Evolutionary conservation across 2,329 filamentous ascomycete species (phyloP), one percentile per base, ranked within the genome.

Genomic region (Aspergillus sp.): DNA sequence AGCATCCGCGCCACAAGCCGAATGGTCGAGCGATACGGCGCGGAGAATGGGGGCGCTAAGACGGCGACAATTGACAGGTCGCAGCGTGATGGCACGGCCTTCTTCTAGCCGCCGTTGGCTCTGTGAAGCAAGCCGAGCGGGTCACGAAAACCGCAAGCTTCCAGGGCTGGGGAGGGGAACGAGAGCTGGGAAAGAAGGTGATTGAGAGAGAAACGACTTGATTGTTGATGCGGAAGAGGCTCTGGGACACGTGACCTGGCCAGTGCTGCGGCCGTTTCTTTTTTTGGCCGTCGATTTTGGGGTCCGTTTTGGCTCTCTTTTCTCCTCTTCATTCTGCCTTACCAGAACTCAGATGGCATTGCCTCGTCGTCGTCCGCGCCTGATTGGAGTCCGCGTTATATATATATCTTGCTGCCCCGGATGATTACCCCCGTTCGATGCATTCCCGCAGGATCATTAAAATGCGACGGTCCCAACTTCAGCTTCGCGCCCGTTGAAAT

Each of bases 91-190:
- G 62, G 59, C 60, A 55, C 55, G 55, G 61, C 64, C 54, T 59
- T 51, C 24, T 50, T 56, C 61, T 70, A 68, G 60, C 66, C 70
- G 70, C 70, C 62, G 69, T 71, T 71, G 69, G 67, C 54, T 54
- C 51, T 42, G 52, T 39, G 52, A 22, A 22, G 5, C 14, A 42
- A 55, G 50, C 47, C 32, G 39, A 42, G 55, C 42, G 36, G 24
- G 47, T 46, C 22, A 45, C 49, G 42, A 55, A 52, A 45, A 45
- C 36, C 36, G 52, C n/a, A 20, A 56, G 62, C 63, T 36, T 16
- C 22, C 11, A 16, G 46, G n/a, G 10, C 32, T 29, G 54, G 63
- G 64, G 29, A 29, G 52, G 14, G 9, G n/a, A 9, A 50, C 26
- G 45, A 16, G 29, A 22, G 11, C 49, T 22, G 45, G 22, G 16